phyloP scores from a whole-genome alignment of 345 rosid species.

The Linum usitatissimum region DNA sequence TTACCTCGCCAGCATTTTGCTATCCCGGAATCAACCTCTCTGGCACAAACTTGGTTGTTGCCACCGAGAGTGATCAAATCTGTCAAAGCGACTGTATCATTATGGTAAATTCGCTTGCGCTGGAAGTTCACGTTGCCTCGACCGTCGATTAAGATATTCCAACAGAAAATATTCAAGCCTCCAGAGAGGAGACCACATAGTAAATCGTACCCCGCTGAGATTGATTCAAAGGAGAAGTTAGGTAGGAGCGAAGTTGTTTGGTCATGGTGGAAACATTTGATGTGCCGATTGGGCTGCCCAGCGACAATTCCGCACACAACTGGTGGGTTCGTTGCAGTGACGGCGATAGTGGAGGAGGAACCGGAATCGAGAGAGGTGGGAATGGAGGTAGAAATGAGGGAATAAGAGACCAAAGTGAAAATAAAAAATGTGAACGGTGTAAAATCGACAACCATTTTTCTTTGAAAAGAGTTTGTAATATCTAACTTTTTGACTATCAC shows the following conservation, averaged over 20 bases:
- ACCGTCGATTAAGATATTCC: constrained; percentile 24
- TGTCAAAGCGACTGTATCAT: constrained; percentile 18
- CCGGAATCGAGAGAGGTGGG: constrained; percentile 20
- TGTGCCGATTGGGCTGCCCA: constrained; percentile 26
- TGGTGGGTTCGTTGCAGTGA: constrained; percentile 17
- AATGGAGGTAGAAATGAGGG: neutral
- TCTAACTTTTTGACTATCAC: too few relatives aligned
- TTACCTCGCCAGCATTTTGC: constrained; percentile 52
- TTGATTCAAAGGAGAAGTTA: constrained; percentile 34
- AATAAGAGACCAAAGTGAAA: neutral
- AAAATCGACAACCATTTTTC: constrained; percentile 12
- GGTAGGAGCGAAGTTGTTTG: constrained; percentile 19
- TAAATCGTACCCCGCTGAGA: constrained; percentile 41
- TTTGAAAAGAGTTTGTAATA: constrained; percentile 14
- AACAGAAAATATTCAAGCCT: constrained; percentile 36
- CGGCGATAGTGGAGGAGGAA: constrained; percentile 35
- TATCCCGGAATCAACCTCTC: constrained; percentile 28
- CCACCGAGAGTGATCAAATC: constrained; percentile 32
- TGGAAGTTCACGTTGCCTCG: constrained; percentile 7
- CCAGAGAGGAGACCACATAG: constrained; percentile 46
- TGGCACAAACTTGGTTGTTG: constrained; percentile 44
- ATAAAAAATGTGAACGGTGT: constrained; percentile 5
- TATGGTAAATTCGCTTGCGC: constrained; percentile 30
- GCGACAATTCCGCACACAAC: constrained; percentile 41
- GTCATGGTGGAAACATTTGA: constrained; percentile 37